Base-by-base conservation (phyloP, 2,329 filamentous ascomycete genomes). In the Trichophyton schoenleinii region DNA sequence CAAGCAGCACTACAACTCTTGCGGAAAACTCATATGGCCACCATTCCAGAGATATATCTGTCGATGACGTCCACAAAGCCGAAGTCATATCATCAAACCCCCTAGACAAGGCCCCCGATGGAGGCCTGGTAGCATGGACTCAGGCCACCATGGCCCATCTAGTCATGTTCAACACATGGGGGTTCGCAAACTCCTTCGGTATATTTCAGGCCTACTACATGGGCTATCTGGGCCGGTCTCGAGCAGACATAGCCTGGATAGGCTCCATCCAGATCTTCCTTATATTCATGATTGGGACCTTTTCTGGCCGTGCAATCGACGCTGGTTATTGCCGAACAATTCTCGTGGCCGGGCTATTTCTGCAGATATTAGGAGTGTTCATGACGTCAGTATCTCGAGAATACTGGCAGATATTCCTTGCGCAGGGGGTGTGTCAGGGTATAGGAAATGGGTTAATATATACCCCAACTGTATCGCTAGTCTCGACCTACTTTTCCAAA, bases 401-500 rank as follows among this genome's bases (percentile, higher is more conserved):
- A 61, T 81, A 81, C 66, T 81, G 77, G 77, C 79, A 81, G 60
- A 63, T 78, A 3, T 74, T 78, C 59, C 69, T 78, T 3, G 71
- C 75, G 0, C 83, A 86, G 63, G 83, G 81, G 0, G 63, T 86
- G 0, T 83, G 81, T 52, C 76, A 80, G 25, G 83, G 83, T 0
- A 69, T 85, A 0, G 83, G 83, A 0, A 74, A 75, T 66, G 78
- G 82, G 1, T 70, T 83, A 59, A 72, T 84, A 66, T 82, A 83
- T 71, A 76, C 77, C 53, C 78, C 83, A 34, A 78, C 77, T 15
- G 67, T 82, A 42, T 77, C 80, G 18, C 70, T 84, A 25, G 73
- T 83, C 8, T 77, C 81, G 13, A 84, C 83, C 0, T 86, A 86
- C 61, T 88, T 87, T 65, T 75, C 75, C 8, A 79, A 71, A 18